Conservation (phyloP, 768 basidiomycete genomes). For the Porpolomopsis calyptriformis region DNA sequence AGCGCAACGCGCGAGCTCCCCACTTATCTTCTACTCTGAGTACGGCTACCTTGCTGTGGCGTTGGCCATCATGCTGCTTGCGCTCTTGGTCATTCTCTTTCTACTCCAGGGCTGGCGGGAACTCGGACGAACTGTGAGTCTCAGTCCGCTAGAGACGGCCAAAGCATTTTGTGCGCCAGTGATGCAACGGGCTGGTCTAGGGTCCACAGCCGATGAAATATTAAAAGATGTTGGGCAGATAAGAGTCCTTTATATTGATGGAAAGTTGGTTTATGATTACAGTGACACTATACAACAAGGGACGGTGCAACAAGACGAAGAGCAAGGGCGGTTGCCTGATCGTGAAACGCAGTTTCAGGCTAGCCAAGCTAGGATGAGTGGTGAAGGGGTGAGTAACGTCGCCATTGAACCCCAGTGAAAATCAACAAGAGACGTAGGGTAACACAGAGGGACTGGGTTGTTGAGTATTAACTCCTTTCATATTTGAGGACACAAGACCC, state of each 20-base stretch:
- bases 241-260: not conserved
- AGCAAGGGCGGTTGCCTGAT: not conserved
- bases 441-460: too few relatives aligned
- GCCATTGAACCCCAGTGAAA: too few relatives aligned
- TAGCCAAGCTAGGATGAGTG: not conserved
- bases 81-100: not conserved
- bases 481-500: too few relatives aligned
- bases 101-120: conserved; percentile 1
- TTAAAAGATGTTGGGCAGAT: not conserved
- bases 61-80: not conserved
- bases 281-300: not conserved
- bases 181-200: not conserved
- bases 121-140: not conserved
- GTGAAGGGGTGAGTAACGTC: not conserved
- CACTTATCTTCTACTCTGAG: conserved; percentile 4
- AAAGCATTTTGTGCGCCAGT: conserved; percentile 2
- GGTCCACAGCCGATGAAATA: conserved; percentile 1
- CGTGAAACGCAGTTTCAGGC: not conserved
- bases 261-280: not conserved
- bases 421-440: too few relatives aligned
- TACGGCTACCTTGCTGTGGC: not conserved
- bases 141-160: conserved; percentile 1
- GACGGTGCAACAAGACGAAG: not conserved
- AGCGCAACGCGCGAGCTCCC: not conserved
- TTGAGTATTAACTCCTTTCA: too few relatives aligned